Percentiles rank a stretch among this genome's conserved stretches.
Evolutionary conservation across 139 green algal genomes (phyloP).

Genomic region (Haematococcus lacustris): DNA sequence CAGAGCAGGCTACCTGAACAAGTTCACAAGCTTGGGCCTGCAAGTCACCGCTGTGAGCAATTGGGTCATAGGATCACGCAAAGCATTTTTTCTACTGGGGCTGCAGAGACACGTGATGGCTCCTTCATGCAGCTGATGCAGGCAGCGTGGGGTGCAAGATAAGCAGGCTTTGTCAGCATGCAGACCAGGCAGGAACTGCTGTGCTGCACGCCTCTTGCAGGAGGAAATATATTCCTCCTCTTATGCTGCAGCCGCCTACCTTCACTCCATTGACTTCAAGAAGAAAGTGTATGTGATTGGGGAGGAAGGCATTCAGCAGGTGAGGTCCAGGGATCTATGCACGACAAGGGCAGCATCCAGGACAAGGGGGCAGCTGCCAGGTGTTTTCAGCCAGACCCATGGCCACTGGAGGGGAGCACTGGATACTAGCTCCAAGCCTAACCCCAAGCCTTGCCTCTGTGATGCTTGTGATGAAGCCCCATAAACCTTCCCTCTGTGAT

Average conservation of each 20-base stretch:
- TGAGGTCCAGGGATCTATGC: too few species aligned
- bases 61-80: too few species aligned
- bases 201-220: slow-evolving; percentile 27
- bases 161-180: neutral
- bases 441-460: too few species aligned
- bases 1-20: slow-evolving; percentile 85
- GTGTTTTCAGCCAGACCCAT: too few species aligned
- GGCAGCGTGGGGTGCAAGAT: neutral
- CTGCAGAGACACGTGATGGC: neutral
- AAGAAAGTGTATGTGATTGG: slow-evolving; percentile 94
- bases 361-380: too few species aligned
- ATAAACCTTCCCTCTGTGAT: too few species aligned
- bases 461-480: too few species aligned
- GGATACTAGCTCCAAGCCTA: too few species aligned
- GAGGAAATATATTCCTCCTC: slow-evolving; percentile 99
- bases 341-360: too few species aligned
- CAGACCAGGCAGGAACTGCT: too few species aligned
- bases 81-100: neutral
- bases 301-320: slow-evolving; percentile 85
- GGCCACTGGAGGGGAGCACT: too few species aligned
- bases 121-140: neutral
- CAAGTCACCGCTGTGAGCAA: slow-evolving; percentile 63
- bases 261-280: slow-evolving; percentile 92
- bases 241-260: slow-evolving; percentile 95
- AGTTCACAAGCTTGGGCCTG: slow-evolving; percentile 92